These are phyloP conservation scores for Neurospora intermedia DNA, from an alignment of 495 filamentous ascomycete genomes.

Conservation along the genomic window DNA sequence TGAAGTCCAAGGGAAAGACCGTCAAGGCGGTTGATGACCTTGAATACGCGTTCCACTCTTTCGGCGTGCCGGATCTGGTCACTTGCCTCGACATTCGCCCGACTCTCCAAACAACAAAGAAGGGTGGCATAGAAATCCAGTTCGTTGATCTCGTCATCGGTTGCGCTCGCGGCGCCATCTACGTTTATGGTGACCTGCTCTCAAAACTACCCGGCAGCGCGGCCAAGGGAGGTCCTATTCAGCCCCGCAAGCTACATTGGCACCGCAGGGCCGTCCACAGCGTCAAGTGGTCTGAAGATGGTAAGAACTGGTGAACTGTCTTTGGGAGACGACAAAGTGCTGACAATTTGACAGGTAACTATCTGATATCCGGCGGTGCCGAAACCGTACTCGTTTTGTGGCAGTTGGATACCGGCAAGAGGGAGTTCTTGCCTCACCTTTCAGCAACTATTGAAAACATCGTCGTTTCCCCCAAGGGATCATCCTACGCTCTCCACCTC, in stretches of 20 bases:
- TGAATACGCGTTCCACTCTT: slow-evolving; percentile 37
- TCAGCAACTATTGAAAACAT: slow-evolving; percentile 73
- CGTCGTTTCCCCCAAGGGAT: slow-evolving; percentile 65
- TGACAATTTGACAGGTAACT: slow-evolving; percentile 58
- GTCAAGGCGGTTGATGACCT: slow-evolving; percentile 23
- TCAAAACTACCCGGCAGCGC: slow-evolving; percentile 35
- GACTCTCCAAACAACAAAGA: slow-evolving; percentile 19
- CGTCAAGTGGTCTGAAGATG: slow-evolving; percentile 83
- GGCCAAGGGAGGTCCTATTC: slow-evolving; percentile 26
- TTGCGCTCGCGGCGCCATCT: slow-evolving; percentile 59
- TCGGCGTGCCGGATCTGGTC: slow-evolving; percentile 43
- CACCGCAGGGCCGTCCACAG: slow-evolving; percentile 72
- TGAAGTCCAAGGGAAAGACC: slow-evolving; percentile 12
- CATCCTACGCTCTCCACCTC: slow-evolving; percentile 70
- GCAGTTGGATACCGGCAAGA: slow-evolving; percentile 79
- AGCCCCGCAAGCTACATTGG: slow-evolving; percentile 70
- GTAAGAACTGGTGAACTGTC: slow-evolving; percentile 36
- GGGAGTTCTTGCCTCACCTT: slow-evolving; percentile 78
- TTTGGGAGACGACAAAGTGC: not conserved
- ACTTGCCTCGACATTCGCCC: slow-evolving; percentile 45
- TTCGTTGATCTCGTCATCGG: slow-evolving; percentile 65
- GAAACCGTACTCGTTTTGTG: slow-evolving; percentile 91
- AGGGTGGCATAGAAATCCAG: slow-evolving; percentile 22
- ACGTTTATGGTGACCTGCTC: slow-evolving; percentile 65
- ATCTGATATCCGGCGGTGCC: slow-evolving; percentile 82